These are phyloP conservation scores for Cryptosporidium ubiquitum DNA, from an alignment of 169 alveolate genomes.

Conservation along the genomic window DNA sequence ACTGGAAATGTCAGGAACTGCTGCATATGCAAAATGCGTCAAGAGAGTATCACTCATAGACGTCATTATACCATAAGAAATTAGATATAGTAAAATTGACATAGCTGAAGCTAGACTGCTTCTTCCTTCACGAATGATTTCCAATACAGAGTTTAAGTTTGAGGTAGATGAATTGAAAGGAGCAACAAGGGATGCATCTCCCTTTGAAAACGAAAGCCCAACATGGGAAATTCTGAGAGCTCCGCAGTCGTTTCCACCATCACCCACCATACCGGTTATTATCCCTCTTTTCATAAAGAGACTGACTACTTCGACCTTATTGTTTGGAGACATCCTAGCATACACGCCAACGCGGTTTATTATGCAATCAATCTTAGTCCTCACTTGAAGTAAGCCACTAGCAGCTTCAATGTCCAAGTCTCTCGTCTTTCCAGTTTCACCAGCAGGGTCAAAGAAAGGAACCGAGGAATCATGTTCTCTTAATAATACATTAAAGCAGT, in stretches of 20 bases:
- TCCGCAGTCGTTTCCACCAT: conserved; percentile 94
- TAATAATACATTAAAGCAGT: conserved; percentile 22
- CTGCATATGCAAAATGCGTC: conserved; percentile 63
- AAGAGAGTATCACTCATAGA: conserved; percentile 23
- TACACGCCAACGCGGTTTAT: conserved; percentile 76
- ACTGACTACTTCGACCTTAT: conserved; percentile 87
- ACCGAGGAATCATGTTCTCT: conserved; percentile 14
- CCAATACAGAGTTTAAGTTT: conserved; percentile 86
- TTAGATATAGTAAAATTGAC: conserved; percentile 23
- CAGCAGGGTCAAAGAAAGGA: too few species aligned
- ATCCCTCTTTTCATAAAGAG: conserved; percentile 84
- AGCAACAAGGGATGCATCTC: conserved; percentile 90
- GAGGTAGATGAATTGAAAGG: conserved; percentile 88
- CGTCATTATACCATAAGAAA: conserved; percentile 25
- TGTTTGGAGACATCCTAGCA: conserved; percentile 87
- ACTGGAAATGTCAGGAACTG: conserved; percentile 37
- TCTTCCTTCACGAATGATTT: conserved; percentile 79
- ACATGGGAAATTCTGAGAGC: conserved; percentile 92
- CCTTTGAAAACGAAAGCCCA: conserved; percentile 90
- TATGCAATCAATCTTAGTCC: conserved; percentile 16
- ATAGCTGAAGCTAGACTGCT: conserved; percentile 57
- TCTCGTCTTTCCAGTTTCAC: too few species aligned
- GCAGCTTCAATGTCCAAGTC: conserved; percentile 6
- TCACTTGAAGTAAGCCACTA: not conserved
- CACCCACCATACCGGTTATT: conserved; percentile 93